Conservation (phyloP, 495 filamentous ascomycete genomes). For the Ramalina intermedia region DNA sequence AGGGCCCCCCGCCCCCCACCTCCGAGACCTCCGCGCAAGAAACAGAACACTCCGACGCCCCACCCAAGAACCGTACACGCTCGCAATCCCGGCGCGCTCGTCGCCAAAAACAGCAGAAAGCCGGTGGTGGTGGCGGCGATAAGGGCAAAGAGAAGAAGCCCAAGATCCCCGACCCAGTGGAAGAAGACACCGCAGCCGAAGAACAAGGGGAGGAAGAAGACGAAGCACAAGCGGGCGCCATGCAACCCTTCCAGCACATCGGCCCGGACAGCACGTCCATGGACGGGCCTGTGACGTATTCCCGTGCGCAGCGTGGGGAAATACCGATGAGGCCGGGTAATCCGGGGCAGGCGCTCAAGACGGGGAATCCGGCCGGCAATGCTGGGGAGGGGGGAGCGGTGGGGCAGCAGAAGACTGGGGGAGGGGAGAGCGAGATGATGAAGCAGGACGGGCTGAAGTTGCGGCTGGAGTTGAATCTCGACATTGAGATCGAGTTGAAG, state of each 20-base stretch:
- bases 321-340: conserved; percentile 28
- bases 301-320: conserved; percentile 30
- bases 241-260: conserved; percentile 36
- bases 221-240: conserved; percentile 15
- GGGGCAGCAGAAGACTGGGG: conserved; percentile 14
- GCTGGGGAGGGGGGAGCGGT: conserved; percentile 24
- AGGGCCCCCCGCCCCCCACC: background rate
- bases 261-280: conserved; percentile 32
- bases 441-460: conserved; percentile 31
- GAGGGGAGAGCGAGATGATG: conserved; percentile 5
- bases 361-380: conserved; percentile 19
- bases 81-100: conserved; percentile 18
- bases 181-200: conserved; percentile 2
- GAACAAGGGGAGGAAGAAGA: background rate
- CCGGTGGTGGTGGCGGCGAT: background rate
- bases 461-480: conserved; percentile 63
- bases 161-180: background rate
- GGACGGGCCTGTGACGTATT: conserved; percentile 32
- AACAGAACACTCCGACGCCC: conserved; percentile 8
- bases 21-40: background rate
- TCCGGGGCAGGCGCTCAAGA: conserved; percentile 22
- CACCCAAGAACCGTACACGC: conserved; percentile 13
- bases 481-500: conserved; percentile 84
- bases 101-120: conserved; percentile 14
- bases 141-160: conserved; percentile 3